phyloP scores from a whole-genome alignment of 352 stramenopile species.

The Phytophthora pini region DNA sequence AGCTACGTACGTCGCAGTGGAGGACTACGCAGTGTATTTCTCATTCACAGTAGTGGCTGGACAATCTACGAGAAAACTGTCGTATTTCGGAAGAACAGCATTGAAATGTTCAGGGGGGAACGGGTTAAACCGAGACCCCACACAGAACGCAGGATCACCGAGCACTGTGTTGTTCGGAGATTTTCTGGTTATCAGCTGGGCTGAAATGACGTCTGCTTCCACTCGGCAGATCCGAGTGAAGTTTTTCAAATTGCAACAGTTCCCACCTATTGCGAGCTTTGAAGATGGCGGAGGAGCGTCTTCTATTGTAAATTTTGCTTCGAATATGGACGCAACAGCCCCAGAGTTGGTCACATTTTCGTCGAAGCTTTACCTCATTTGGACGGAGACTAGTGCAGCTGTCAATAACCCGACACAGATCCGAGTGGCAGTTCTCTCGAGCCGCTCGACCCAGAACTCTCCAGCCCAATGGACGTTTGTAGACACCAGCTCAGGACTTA shows the following conservation, averaged over 20 bases:
- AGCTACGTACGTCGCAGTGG: constrained; percentile 40
- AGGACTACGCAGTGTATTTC: constrained; percentile 63
- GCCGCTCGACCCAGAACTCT: constrained; percentile 23
- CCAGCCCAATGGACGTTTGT: constrained; percentile 53
- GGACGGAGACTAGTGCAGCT: constrained; percentile 49
- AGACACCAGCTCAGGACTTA: constrained; percentile 49
- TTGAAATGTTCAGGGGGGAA: constrained; percentile 51
- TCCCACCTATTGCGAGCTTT: constrained; percentile 40
- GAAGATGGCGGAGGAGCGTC: constrained; percentile 49
- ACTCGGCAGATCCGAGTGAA: constrained; percentile 55
- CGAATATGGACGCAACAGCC: constrained; percentile 38
- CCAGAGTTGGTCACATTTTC: constrained; percentile 36
- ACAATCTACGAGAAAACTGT: constrained; percentile 50
- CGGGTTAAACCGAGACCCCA: constrained; percentile 56
- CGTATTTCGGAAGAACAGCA: constrained; percentile 48
- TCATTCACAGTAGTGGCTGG: constrained; percentile 43
- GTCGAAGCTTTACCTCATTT: constrained; percentile 54
- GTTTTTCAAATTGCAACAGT: constrained; percentile 42
- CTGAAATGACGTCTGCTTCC: constrained; percentile 35
- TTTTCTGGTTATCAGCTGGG: constrained; percentile 55
- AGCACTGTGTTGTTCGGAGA: constrained; percentile 38
- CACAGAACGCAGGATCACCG: constrained; percentile 29
- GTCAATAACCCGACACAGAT: constrained; percentile 53
- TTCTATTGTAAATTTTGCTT: constrained; percentile 56
- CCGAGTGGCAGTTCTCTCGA: constrained; percentile 46